phyloP scores from a whole-genome alignment of 1,284 basidiomycete species.

The Neotropicomus parvogracilis region DNA sequence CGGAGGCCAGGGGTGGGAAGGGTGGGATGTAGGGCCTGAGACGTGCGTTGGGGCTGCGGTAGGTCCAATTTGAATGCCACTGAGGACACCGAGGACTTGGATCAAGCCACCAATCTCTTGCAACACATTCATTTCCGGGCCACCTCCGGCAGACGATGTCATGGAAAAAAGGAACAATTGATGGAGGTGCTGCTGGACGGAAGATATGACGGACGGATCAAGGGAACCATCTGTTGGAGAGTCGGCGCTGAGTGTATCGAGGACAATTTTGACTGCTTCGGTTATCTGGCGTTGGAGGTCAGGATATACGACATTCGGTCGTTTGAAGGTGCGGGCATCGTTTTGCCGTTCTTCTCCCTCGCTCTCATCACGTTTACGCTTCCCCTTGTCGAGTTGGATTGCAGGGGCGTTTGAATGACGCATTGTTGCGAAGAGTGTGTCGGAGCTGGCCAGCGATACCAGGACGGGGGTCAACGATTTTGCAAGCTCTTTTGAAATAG shows the following conservation, averaged over 20 bases:
- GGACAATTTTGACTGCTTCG: constrained; percentile 54
- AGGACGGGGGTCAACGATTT: constrained; percentile 55
- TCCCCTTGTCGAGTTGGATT: constrained; percentile 57
- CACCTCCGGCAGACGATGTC: constrained; percentile 55
- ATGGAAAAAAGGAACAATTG: constrained; percentile 72
- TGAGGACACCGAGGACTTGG: constrained; percentile 72
- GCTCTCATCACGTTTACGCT: constrained; percentile 61
- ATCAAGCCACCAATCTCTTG: constrained; percentile 73
- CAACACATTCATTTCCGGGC: constrained; percentile 50
- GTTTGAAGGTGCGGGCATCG: constrained; percentile 40
- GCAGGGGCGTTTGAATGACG: constrained; percentile 57
- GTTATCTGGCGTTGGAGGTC: constrained; percentile 50
- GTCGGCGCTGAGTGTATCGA: constrained; percentile 40
- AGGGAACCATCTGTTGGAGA: constrained; percentile 41
- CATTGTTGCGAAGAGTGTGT: constrained; percentile 58
- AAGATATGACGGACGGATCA: constrained; percentile 54
- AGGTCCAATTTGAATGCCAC: constrained; percentile 65
- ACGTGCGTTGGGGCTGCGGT: constrained; percentile 28
- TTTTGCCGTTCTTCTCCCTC: constrained; percentile 41
- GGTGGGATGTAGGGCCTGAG: constrained; percentile 22
- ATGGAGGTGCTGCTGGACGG: constrained; percentile 65
- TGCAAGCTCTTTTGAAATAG: constrained; percentile 50
- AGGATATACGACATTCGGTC: constrained; percentile 39
- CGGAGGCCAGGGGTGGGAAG: constrained; percentile 34
- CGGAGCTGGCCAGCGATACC: constrained; percentile 59